Base-by-base conservation (phyloP, 371 early-diverging fungal genomes). In the Fennellomyces sp. region DNA sequence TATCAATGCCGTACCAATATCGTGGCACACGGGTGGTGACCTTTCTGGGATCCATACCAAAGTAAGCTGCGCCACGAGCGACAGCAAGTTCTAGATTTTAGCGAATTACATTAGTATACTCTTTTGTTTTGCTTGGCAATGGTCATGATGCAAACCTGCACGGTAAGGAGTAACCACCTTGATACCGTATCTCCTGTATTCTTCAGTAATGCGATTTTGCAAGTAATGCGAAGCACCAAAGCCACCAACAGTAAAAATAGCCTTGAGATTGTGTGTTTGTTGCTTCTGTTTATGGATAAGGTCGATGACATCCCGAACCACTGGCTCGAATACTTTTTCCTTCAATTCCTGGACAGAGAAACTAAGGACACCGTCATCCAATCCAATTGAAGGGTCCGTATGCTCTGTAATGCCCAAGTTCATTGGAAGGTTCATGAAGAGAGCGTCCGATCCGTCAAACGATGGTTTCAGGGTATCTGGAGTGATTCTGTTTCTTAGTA, bases 381-480 rank as follows among this genome's bases (percentile, higher is more conserved):
- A 48, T 4, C 76, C 86, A 58, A 84, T 76, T 0, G 77, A 68
- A 25, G 68, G 66, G 26, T 80, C 71, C 2, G 77, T 77, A 25
- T 75, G 66, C 15, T 75, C 73, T 7, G 70, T 65, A 12, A 79
- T 53, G 12, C 80, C 82, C 39, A 78, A 69, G 21, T 70, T 74
- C 57, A 82, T 80, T 12, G 84, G 80, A 12, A 84, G 52, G 25
- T 72, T 64, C 61, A 81, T 42, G 53, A 75, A 81, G 15, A 76
- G 64, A 41, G 78, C 83, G 27, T 84, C 85, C 1, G 76, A 73
- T 6, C 83, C 83, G 58, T 84, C 85, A 60, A 84, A 82, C 12
- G 70, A 63, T 2, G 82, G 85, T 52, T 82, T 82, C 49, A 80
- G 64, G 23, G 57, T 70, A 38, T 78, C 76, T 73, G 56, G 5